These are phyloP conservation scores for Pseudovirgaria hyperparasitica DNA, from an alignment of 2,329 filamentous ascomycete species.

Conservation along the genomic window DNA sequence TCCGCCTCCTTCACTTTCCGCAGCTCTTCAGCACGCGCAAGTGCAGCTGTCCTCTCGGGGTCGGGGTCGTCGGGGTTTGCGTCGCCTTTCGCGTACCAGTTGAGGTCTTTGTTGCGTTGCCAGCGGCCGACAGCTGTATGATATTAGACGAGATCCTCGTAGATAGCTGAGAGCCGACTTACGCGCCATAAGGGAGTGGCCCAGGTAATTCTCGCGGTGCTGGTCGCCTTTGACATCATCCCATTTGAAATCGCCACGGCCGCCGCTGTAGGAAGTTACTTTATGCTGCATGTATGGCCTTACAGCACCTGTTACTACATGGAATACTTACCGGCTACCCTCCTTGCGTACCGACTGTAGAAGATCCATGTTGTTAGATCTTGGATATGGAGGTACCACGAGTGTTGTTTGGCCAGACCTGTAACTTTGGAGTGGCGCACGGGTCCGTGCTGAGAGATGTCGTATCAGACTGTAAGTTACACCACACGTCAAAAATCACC, in stretches of 20 bases:
- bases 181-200: constrained; percentile 78
- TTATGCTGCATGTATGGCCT: not conserved
- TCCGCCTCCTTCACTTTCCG: constrained; percentile 79
- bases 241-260: constrained; percentile 88
- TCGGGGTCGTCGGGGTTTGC: constrained; percentile 35
- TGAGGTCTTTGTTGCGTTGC: constrained; percentile 63
- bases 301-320: not conserved
- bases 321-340: constrained; percentile 46
- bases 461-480: too few species aligned
- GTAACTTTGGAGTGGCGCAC: too few species aligned
- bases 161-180: constrained; percentile 6
- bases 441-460: too few species aligned
- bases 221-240: constrained; percentile 77
- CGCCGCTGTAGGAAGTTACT: constrained; percentile 45
- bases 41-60: constrained; percentile 41
- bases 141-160: not conserved
- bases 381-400: constrained; percentile 4
- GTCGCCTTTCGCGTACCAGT: constrained; percentile 51
- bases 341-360: constrained; percentile 89
- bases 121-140: constrained; percentile 62
- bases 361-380: constrained; percentile 60
- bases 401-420: too few species aligned
- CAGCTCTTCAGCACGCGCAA: constrained; percentile 56
- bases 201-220: constrained; percentile 83
- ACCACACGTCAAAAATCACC: too few species aligned